Evolutionary conservation across 2,329 filamentous ascomycete genomes (phyloP), one percentile per base, ranked within the genome.

Genomic region (Albifimbria verrucaria): DNA sequence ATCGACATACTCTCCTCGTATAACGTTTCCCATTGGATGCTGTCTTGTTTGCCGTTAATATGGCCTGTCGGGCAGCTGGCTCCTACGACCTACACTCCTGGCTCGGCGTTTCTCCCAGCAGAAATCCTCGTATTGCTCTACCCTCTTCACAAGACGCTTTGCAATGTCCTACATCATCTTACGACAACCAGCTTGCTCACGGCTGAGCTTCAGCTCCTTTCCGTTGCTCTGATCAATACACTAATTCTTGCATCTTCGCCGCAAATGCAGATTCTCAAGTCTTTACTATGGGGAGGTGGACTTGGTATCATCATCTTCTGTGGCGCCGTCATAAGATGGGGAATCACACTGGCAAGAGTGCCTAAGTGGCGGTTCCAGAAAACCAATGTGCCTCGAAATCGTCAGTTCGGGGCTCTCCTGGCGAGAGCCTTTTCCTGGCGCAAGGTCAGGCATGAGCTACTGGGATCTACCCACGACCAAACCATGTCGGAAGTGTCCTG

Each of bases 331-430:
- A 82, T 97, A 32, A 81, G 80, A 62, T 95, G 90, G 89, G 92
- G 90, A 45, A 88, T 97, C 50, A 82, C 87, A 23, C 75, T 99
- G 55, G 92, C 93, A 49, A 82, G 93, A 53, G 90, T 97, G 18
- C 94, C 94, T 2, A 91, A 86, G 62, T 97, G 93, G 91, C 89
- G 92, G 43, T 92, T 97, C 62, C 82, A 85, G 61, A 83, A 86
- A 52, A 73, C 78, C 18, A 68, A 73, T 1, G 66, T 65, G 25
- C 62, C 52, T 69, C 72, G 59, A 68, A 71, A 52, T 55, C 65
- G 32, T 62, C 68, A 56, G 56, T 67, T 60, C 50, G 76, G 59
- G 64, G 77, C 61, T 69, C 72, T 56, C 50, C 71, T 61, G 67
- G 72, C 52, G 64, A 76, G 59, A 59, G 72, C 57, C 59, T 53